Conservation (phyloP, 768 basidiomycete genomes). For the Termitomyces sp. region DNA sequence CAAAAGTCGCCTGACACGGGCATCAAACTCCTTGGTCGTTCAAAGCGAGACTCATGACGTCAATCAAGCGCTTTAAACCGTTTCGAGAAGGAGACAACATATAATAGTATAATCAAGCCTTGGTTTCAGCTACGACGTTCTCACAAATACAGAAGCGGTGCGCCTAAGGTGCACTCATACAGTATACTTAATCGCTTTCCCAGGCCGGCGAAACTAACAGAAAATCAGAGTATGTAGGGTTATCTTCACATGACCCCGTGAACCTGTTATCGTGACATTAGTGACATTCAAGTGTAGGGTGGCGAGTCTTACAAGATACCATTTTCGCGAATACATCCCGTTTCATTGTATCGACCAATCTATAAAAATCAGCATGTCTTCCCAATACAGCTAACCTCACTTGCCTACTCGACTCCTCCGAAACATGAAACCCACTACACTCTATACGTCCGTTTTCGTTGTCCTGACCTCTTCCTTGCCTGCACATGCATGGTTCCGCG, state of each 20-base stretch:
- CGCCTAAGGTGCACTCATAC: background rate
- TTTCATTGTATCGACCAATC: background rate
- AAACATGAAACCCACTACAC: conserved; percentile 10
- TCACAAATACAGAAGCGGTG: background rate
- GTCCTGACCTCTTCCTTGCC: conserved; percentile 13
- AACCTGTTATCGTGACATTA: background rate
- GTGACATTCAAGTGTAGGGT: background rate
- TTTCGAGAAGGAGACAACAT: background rate
- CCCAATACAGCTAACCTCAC: background rate
- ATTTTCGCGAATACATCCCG: background rate
- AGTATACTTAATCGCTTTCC: background rate
- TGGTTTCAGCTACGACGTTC: background rate
- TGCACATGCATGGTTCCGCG: conserved; percentile 34
- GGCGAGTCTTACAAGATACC: background rate
- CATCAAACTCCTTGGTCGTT: background rate
- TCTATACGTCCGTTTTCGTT: conserved; percentile 10
- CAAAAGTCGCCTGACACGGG: background rate
- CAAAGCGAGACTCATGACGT: background rate
- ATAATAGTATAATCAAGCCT: background rate
- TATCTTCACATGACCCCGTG: background rate
- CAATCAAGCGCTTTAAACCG: background rate
- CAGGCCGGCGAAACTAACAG: background rate
- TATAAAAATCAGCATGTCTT: conserved; percentile 3
- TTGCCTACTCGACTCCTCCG: background rate
- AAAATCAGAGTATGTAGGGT: background rate